Evolutionary conservation across 441 rosid species (phyloP).

Genomic region (Syzygium syzygioides): DNA sequence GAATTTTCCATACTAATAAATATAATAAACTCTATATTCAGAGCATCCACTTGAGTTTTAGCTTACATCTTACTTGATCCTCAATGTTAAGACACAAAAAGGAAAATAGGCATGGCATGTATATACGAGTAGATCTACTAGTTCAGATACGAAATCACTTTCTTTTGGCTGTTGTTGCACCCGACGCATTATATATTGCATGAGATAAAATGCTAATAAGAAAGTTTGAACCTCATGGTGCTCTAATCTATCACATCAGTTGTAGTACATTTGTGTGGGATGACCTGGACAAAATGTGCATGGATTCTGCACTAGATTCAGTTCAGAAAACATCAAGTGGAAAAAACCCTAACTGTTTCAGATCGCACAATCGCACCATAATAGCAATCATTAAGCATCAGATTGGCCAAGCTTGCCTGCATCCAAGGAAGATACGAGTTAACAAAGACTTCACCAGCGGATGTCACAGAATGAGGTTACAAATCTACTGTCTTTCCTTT

Average conservation of each 20-base stretch:
- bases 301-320: background rate
- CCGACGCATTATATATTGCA: background rate
- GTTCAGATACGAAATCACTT: background rate
- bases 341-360: background rate
- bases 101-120: background rate
- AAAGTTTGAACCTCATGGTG: background rate
- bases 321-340: background rate
- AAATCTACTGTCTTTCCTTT: background rate
- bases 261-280: background rate
- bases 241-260: background rate
- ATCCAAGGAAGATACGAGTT: background rate
- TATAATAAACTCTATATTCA: background rate
- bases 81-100: background rate
- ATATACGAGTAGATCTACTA: background rate
- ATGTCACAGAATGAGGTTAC: background rate
- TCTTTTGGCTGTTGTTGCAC: background rate
- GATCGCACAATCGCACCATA: background rate
- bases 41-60: background rate
- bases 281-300: background rate
- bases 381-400: background rate
- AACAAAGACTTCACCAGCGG: background rate
- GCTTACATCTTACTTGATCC: background rate
- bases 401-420: background rate
- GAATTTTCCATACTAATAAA: background rate
- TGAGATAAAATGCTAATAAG: background rate